These are phyloP conservation scores for Evansstolkia leycettana DNA, from an alignment of 495 filamentous ascomycete genomes.

Conservation along the genomic window DNA sequence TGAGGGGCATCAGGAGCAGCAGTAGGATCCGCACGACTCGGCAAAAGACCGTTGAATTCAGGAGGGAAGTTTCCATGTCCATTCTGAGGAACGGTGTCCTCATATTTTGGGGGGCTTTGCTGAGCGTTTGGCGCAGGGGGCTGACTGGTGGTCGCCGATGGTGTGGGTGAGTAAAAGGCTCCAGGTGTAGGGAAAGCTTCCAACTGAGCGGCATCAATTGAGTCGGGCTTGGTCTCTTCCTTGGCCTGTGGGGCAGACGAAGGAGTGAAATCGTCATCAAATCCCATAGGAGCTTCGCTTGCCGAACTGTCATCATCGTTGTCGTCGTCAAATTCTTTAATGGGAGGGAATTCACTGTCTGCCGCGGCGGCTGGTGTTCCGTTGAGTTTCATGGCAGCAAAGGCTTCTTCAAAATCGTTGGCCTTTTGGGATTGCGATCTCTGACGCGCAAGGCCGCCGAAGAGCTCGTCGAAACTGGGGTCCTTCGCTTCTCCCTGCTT, in stretches of 20 bases:
- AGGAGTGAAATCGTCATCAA: constrained; percentile 85
- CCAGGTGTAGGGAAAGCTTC: constrained; percentile 29
- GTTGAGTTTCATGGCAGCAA: constrained; percentile 29
- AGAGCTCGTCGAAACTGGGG: constrained; percentile 35
- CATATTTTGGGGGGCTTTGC: constrained; percentile 53
- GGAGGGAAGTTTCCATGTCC: constrained; percentile 36
- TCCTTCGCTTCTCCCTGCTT: constrained; percentile 17
- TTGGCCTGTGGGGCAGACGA: constrained; percentile 45
- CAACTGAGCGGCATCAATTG: constrained; percentile 28
- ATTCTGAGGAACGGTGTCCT: constrained; percentile 24
- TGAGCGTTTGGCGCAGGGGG: constrained; percentile 45
- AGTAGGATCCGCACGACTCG: constrained; percentile 51
- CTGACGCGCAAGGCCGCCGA: constrained; percentile 43
- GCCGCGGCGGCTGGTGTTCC: constrained; percentile 18
- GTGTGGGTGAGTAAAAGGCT: constrained; percentile 11
- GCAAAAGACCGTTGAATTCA: constrained; percentile 53
- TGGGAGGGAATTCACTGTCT: constrained; percentile 78
- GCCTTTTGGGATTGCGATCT: constrained; percentile 47
- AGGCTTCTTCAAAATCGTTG: constrained; percentile 36
- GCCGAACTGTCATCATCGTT: constrained; percentile 63
- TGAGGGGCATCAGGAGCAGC: constrained; percentile 34
- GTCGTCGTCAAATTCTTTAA: constrained; percentile 70
- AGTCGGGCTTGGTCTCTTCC: constrained; percentile 14
- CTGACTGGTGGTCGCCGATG: constrained; percentile 1
- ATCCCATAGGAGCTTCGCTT: constrained; percentile 58